Conservation (phyloP, 352 stramenopile species). For the Aphanomyces astaci region DNA sequence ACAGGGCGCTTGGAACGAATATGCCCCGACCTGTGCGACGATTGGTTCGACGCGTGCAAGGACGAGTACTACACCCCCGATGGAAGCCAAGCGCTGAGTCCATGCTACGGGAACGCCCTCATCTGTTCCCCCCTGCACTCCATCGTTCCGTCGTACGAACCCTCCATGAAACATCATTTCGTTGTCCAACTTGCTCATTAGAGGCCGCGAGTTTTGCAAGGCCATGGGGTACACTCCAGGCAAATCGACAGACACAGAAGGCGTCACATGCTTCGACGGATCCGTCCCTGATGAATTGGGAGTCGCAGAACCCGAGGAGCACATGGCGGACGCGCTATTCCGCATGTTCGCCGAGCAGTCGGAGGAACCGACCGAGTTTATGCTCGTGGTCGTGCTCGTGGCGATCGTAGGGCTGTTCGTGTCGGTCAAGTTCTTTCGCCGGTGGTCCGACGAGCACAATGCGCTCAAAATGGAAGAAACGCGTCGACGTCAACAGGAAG, state of each 20-base stretch:
- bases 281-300: slow-evolving; percentile 54
- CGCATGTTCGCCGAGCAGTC: slow-evolving; percentile 62
- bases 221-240: slow-evolving; percentile 78
- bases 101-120: slow-evolving; percentile 77
- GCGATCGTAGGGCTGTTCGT: slow-evolving; percentile 51
- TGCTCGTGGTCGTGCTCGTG: slow-evolving; percentile 63
- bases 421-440: slow-evolving; percentile 42
- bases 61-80: slow-evolving; percentile 66
- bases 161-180: background rate
- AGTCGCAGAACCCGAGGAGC: slow-evolving; percentile 45
- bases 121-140: slow-evolving; percentile 62
- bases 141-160: slow-evolving; percentile 32
- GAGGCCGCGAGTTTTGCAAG: slow-evolving; percentile 51
- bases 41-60: slow-evolving; percentile 62
- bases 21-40: slow-evolving; percentile 62
- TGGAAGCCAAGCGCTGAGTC: slow-evolving; percentile 45
- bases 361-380: slow-evolving; percentile 52
- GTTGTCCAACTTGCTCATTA: slow-evolving; percentile 21
- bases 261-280: slow-evolving; percentile 73
- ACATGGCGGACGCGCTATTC: slow-evolving; percentile 40
- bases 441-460: slow-evolving; percentile 39
- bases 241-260: slow-evolving; percentile 50
- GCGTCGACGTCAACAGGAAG: slow-evolving; percentile 56
- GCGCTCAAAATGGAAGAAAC: slow-evolving; percentile 62
- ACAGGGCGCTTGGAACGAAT: slow-evolving; percentile 66